Conservation (phyloP, 768 basidiomycete species). For the Gelatoporia subvermispora region DNA sequence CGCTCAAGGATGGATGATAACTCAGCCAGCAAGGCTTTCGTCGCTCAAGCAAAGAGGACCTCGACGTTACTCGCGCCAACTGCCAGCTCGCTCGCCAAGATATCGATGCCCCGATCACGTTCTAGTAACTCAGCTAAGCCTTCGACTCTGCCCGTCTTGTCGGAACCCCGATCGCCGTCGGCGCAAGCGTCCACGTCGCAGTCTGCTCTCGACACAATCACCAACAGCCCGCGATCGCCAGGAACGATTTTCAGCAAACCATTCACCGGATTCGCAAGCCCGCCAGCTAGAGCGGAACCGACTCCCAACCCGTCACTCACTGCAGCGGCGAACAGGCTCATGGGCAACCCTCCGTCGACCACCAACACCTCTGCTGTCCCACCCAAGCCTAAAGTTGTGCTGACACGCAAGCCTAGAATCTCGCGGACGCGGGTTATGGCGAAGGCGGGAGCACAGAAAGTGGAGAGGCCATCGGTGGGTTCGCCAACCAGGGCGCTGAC, state of each 20-base stretch:
- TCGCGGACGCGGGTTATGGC: conserved; percentile 81
- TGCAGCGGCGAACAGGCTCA: conserved; percentile 25
- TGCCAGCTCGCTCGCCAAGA: conserved; percentile 71
- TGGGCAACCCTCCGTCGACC: conserved; percentile 11
- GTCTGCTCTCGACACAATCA: conserved; percentile 27
- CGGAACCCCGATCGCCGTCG: conserved; percentile 5
- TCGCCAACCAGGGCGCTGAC: conserved; percentile 9
- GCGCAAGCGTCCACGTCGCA: conserved; percentile 11
- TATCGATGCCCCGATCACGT: conserved; percentile 11
- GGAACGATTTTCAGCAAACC: conserved; percentile 51
- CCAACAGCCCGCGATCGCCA: conserved; percentile 26
- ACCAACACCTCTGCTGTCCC: conserved; percentile 14
- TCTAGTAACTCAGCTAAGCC: conserved; percentile 5
- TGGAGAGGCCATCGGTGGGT: conserved; percentile 18
- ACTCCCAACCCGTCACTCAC: conserved; percentile 23
- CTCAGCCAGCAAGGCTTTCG: no score
- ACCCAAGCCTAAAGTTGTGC: conserved; percentile 25
- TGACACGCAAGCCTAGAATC: conserved; percentile 66
- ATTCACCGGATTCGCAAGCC: conserved; percentile 23
- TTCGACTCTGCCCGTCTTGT: conserved; percentile 8
- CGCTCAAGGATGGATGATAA: neutral
- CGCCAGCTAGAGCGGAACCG: conserved; percentile 11
- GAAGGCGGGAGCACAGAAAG: conserved; percentile 64
- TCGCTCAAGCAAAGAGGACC: conserved; percentile 18
- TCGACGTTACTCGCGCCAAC: conserved; percentile 66